Conservation (phyloP, 345 rosid species). For the Draba incana region DNA sequence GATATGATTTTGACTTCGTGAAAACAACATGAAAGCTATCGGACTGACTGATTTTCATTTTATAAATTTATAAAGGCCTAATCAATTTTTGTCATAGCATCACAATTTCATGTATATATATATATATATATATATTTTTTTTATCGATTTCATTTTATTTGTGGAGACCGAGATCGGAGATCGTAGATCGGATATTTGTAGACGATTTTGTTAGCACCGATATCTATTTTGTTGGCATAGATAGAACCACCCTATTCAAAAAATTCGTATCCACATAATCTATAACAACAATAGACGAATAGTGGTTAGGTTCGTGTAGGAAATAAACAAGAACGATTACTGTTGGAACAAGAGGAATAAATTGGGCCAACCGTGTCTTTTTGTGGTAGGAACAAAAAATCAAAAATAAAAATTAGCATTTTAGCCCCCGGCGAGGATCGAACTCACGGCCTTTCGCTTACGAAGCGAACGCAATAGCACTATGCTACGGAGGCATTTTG, state of each 20-base stretch:
- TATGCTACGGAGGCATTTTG: slow-evolving; percentile 80
- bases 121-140: not conserved
- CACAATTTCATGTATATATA: too few species aligned
- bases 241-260: too few species aligned
- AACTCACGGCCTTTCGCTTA: slow-evolving; percentile 99
- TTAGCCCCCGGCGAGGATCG: slow-evolving; percentile 86
- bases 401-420: too few species aligned
- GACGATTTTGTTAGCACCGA: slow-evolving; percentile 7
- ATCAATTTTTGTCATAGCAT: not conserved
- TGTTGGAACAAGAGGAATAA: too few species aligned
- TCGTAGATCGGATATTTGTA: not conserved
- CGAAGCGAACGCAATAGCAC: slow-evolving; percentile 99
- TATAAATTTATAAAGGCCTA: not conserved
- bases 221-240: slow-evolving; percentile 18
- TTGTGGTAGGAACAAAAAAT: not conserved
- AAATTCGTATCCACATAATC: too few species aligned
- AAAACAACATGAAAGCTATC: not conserved
- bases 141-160: not conserved
- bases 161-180: slow-evolving; percentile 1
- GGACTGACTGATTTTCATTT: not conserved
- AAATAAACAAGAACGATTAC: too few species aligned
- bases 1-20: not conserved
- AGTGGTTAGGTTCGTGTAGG: too few species aligned
- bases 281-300: too few species aligned
- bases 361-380: too few species aligned